These are phyloP conservation scores for Penicillium atrosanguineum DNA, from an alignment of 495 filamentous ascomycete species.

Conservation along the genomic window DNA sequence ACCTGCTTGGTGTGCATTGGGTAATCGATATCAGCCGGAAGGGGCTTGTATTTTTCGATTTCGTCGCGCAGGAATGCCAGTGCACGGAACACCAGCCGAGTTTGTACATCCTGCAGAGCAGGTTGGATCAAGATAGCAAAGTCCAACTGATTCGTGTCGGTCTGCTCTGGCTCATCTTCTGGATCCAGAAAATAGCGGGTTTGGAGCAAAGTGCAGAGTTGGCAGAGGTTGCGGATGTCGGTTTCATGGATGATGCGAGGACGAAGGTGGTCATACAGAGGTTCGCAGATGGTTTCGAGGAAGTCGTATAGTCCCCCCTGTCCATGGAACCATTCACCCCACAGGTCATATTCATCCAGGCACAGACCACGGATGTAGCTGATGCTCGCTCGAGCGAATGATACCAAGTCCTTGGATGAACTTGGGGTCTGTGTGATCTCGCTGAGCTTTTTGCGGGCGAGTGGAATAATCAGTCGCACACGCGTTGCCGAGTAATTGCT, in stretches of 20 bases:
- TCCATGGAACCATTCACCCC: conserved; percentile 72
- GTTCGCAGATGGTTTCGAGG: conserved; percentile 69
- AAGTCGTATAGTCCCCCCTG: conserved; percentile 69
- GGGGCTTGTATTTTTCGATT: conserved; percentile 68
- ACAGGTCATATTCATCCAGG: conserved; percentile 71
- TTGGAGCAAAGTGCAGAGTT: conserved; percentile 75
- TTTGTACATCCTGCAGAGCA: conserved; percentile 71
- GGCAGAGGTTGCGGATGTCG: conserved; percentile 72
- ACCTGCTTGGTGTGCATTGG: conserved; percentile 49
- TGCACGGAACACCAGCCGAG: conserved; percentile 68
- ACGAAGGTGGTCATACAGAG: conserved; percentile 69
- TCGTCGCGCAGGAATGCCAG: conserved; percentile 64
- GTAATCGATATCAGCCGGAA: conserved; percentile 67
- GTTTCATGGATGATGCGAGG: conserved; percentile 70
- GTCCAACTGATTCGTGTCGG: conserved; percentile 57
- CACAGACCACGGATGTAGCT: conserved; percentile 69
- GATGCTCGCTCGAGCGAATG: conserved; percentile 67
- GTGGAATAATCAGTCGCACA: conserved; percentile 57
- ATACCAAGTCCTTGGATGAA: conserved; percentile 64
- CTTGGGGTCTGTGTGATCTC: conserved; percentile 65
- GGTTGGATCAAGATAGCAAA: conserved; percentile 66
- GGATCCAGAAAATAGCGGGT: conserved; percentile 76
- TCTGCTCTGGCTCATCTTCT: conserved; percentile 63
- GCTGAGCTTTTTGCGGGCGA: conserved; percentile 59
- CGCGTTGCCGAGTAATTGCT: conserved; percentile 61